Percentiles rank a stretch among this genome's conserved stretches.
Conservation (phyloP, 768 basidiomycete species). For the Phanerochaete carnosa region DNA sequence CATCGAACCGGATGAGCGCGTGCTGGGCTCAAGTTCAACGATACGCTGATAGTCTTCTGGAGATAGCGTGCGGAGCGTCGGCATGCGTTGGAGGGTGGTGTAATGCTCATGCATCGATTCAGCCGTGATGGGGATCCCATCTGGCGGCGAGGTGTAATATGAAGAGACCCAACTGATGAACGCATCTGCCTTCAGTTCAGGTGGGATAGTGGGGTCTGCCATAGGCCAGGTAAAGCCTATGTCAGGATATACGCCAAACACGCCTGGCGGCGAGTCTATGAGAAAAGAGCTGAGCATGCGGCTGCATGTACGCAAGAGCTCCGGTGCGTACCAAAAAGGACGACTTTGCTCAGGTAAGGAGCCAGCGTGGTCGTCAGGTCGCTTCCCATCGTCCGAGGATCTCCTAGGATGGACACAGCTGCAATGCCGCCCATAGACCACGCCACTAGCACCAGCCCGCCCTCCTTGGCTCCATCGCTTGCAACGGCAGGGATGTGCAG, state of each 20-base stretch:
- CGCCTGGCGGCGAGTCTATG: background rate
- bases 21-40: background rate
- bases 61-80: background rate
- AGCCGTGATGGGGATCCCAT: background rate
- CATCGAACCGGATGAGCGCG: background rate
- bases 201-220: background rate
- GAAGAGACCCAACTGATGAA: background rate
- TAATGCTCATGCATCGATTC: background rate
- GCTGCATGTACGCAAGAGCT: background rate
- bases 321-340: background rate
- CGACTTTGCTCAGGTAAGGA: background rate
- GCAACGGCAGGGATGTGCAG: background rate
- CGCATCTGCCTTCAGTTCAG: background rate
- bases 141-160: background rate
- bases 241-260: background rate
- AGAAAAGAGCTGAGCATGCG: background rate
- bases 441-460: conserved; percentile 6
- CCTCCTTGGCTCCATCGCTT: background rate
- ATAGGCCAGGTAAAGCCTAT: background rate
- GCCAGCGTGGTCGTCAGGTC: background rate
- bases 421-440: conserved; percentile 5
- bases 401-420: background rate
- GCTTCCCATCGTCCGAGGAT: background rate
- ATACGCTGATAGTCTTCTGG: background rate
- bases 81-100: background rate